Percentiles rank a stretch among this genome's conserved stretches.
phyloP scores from a whole-genome alignment of 805 yeast genomes.

The Saccharomycopsis synnaedendra region DNA sequence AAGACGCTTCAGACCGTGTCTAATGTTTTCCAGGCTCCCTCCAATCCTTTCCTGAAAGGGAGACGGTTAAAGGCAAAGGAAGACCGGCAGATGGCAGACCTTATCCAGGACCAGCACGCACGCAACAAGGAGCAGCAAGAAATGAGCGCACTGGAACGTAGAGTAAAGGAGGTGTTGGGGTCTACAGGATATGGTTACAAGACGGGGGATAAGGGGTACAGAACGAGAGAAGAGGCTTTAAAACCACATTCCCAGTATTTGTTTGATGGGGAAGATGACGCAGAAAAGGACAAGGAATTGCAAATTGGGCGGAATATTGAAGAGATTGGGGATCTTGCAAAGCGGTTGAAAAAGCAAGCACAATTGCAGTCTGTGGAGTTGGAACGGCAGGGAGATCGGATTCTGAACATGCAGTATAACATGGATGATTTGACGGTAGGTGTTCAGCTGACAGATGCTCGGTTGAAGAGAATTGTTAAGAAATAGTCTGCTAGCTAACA shows the following conservation, averaged over 20 bases:
- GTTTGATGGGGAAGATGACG: constrained; percentile 73
- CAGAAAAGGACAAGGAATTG: constrained; percentile 86
- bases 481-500: neutral
- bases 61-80: constrained; percentile 67
- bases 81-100: constrained; percentile 48
- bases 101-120: constrained; percentile 48
- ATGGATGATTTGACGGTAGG: constrained; percentile 78
- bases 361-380: constrained; percentile 65
- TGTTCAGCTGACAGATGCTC: constrained; percentile 48
- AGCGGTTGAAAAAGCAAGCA: constrained; percentile 65
- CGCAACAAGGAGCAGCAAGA: constrained; percentile 50
- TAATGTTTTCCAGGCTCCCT: constrained; percentile 14
- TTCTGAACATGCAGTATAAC: constrained; percentile 68
- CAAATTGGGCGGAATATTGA: constrained; percentile 79
- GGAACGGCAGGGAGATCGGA: constrained; percentile 62
- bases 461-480: constrained; percentile 8
- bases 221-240: constrained; percentile 25
- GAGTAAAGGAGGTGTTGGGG: constrained; percentile 49
- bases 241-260: constrained; percentile 58
- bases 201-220: constrained; percentile 23
- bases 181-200: constrained; percentile 22
- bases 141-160: constrained; percentile 53
- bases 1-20: constrained; percentile 46
- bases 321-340: constrained; percentile 58
- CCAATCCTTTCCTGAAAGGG: constrained; percentile 81